Percentiles rank a stretch among this genome's conserved stretches.
Evolutionary conservation across 768 basidiomycete genomes (phyloP).

Genomic region (Suillus ampliporus): DNA sequence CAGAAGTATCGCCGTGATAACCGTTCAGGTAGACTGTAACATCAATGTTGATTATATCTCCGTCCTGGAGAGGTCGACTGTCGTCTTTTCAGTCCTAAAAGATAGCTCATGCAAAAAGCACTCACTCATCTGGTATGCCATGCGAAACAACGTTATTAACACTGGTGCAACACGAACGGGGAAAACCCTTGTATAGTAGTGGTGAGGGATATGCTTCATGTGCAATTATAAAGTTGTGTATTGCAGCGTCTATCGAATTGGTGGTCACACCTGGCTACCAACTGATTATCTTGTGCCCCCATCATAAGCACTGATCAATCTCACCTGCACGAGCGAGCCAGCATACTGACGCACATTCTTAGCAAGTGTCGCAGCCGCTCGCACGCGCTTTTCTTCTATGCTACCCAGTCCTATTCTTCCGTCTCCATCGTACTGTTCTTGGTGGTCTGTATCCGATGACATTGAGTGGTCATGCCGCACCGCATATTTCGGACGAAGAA

Average conservation of each 20-base stretch:
- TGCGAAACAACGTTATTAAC: slow-evolving; percentile 88
- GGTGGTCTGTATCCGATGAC: neutral
- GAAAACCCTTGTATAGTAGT: slow-evolving; percentile 65
- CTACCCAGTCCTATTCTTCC: slow-evolving; percentile 56
- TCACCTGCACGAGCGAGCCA: slow-evolving; percentile 57
- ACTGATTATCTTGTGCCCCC: neutral
- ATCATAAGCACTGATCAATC: neutral
- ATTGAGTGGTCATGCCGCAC: slow-evolving; percentile 17
- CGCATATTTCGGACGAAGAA: slow-evolving; percentile 60
- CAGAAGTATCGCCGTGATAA: slow-evolving; percentile 90
- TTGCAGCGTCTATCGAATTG: slow-evolving; percentile 67
- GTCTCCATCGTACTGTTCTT: slow-evolving; percentile 27
- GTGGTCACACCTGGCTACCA: slow-evolving; percentile 75
- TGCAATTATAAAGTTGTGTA: slow-evolving; percentile 74
- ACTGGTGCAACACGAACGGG: slow-evolving; percentile 63
- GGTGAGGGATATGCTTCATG: slow-evolving; percentile 88
- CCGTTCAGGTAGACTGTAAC: slow-evolving; percentile 84
- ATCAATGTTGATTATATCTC: slow-evolving; percentile 90
- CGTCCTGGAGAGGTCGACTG: slow-evolving; percentile 80
- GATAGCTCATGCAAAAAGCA: slow-evolving; percentile 10
- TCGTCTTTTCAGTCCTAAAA: slow-evolving; percentile 14
- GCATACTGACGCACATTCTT: slow-evolving; percentile 61
- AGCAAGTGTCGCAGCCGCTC: slow-evolving; percentile 62
- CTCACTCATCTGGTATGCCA: slow-evolving; percentile 90
- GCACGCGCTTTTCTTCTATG: slow-evolving; percentile 55